A percentile compares a stretch with the other conserved stretches of the same genome.
Conservation (phyloP, 208 protist species). For the Crithidia mellificae region DNA sequence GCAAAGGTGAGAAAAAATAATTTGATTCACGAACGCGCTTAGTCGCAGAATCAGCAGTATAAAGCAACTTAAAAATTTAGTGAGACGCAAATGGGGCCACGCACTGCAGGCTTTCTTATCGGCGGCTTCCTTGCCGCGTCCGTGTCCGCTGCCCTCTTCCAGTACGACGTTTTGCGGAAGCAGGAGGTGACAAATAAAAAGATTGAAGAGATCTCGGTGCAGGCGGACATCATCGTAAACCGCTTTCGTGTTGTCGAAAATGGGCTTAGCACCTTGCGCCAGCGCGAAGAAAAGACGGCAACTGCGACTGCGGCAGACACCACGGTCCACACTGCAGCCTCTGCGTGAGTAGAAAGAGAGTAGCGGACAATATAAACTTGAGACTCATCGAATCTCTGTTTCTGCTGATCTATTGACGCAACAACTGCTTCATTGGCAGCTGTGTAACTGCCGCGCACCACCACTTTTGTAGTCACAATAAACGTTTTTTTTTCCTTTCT, state of each 20-base stretch:
- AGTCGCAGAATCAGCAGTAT: too few relatives aligned
- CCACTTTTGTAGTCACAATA: too few relatives aligned
- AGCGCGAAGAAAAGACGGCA: neutral
- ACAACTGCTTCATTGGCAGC: too few relatives aligned
- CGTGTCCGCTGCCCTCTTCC: slow-evolving; percentile 19
- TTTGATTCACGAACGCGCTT: too few relatives aligned
- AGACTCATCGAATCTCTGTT: too few relatives aligned
- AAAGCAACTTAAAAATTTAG: too few relatives aligned
- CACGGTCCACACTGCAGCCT: neutral
- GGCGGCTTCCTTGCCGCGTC: slow-evolving; percentile 25
- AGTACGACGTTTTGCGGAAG: slow-evolving; percentile 35
- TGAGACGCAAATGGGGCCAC: slow-evolving; percentile 34
- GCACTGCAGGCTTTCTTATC: slow-evolving; percentile 25
- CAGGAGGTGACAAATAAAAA: slow-evolving; percentile 28
- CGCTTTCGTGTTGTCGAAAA: slow-evolving; percentile 28
- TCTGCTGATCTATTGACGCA: too few relatives aligned
- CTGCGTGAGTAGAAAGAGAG: neutral
- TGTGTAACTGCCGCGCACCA: neutral
- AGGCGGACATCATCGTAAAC: slow-evolving; percentile 32
- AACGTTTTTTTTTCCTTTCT: too few relatives aligned
- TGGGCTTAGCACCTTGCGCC: slow-evolving; percentile 8
- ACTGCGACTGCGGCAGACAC: neutral
- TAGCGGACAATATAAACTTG: too few relatives aligned
- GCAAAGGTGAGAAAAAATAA: too few relatives aligned
- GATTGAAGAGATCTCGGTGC: slow-evolving; percentile 18